Conservation (phyloP, 1,284 basidiomycete genomes). For the Ceratobasidium sp. region DNA sequence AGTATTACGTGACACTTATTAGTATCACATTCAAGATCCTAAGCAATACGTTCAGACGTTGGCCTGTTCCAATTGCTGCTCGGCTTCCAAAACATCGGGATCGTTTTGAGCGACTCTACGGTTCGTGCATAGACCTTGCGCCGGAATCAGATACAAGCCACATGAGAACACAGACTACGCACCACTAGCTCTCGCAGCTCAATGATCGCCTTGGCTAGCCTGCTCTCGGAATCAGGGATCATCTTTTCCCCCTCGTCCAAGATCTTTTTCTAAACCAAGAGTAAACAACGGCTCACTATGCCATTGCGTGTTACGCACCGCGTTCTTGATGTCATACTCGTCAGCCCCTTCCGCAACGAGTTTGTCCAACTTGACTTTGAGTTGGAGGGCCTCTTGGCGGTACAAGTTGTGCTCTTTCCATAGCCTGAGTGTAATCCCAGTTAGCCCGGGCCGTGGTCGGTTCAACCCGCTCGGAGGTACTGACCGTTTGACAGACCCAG, state of each 20-base stretch:
- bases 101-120: slow-evolving; percentile 57
- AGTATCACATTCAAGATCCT: not conserved
- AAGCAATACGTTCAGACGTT: slow-evolving; percentile 42
- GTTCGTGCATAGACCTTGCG: slow-evolving; percentile 59
- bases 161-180: slow-evolving; percentile 39
- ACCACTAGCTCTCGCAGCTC: slow-evolving; percentile 76
- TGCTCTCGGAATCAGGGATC: slow-evolving; percentile 69
- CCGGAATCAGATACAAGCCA: slow-evolving; percentile 18
- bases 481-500: slow-evolving; percentile 74
- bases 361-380: slow-evolving; percentile 66
- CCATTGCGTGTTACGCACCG: slow-evolving; percentile 59
- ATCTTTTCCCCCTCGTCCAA: slow-evolving; percentile 82
- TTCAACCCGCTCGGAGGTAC: slow-evolving; percentile 39
- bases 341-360: slow-evolving; percentile 68
- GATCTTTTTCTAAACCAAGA: slow-evolving; percentile 63
- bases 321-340: slow-evolving; percentile 81
- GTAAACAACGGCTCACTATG: not conserved
- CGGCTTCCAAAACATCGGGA: slow-evolving; percentile 64
- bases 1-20: not conserved
- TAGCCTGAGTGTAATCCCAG: slow-evolving; percentile 55
- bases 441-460: not conserved
- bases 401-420: slow-evolving; percentile 76
- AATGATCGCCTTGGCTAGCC: slow-evolving; percentile 65
- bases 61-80: slow-evolving; percentile 62
- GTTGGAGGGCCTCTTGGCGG: slow-evolving; percentile 67